Percentiles rank a stretch among this genome's conserved stretches.
phyloP scores from a whole-genome alignment of 306 rosid genomes.

The Fagus crenata region DNA sequence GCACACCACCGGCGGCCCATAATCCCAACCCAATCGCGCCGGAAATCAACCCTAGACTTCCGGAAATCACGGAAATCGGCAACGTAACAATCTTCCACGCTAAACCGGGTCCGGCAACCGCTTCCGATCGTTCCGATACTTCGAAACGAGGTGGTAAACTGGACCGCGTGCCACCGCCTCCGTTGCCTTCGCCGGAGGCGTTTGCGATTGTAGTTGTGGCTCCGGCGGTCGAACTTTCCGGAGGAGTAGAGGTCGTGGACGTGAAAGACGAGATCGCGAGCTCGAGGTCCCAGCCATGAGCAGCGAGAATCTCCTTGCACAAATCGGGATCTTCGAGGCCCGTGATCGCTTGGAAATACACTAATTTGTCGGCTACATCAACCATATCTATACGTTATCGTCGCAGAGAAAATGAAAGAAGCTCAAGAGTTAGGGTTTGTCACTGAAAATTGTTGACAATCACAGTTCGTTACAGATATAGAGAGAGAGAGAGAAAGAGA shows the following conservation, averaged over 20 bases:
- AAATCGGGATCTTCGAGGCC: conserved; percentile 85
- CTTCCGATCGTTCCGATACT: conserved; percentile 26
- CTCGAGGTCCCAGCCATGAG: conserved; percentile 96
- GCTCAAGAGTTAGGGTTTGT: background rate
- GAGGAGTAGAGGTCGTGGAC: conserved; percentile 19
- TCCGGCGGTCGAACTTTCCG: conserved; percentile 15
- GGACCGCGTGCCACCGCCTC: conserved; percentile 8
- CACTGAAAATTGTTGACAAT: background rate
- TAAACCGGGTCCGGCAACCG: conserved; percentile 49
- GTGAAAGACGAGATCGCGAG: conserved; percentile 86
- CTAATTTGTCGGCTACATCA: conserved; percentile 71
- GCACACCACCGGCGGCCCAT: conserved; percentile 95
- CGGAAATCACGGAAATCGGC: conserved; percentile 82
- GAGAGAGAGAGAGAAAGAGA: background rate
- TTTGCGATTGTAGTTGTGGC: conserved; percentile 20
- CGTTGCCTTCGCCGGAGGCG: background rate
- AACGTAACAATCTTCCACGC: conserved; percentile 78
- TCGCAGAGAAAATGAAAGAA: background rate
- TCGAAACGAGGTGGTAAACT: background rate
- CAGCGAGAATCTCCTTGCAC: conserved; percentile 82
- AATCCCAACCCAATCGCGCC: conserved; percentile 83
- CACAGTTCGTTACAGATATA: background rate
- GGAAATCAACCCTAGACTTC: conserved; percentile 72
- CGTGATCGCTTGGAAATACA: conserved; percentile 85
- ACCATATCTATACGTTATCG: conserved; percentile 46